Conservation (phyloP, 352 stramenopile species). For the Phytophthora brassicae region DNA sequence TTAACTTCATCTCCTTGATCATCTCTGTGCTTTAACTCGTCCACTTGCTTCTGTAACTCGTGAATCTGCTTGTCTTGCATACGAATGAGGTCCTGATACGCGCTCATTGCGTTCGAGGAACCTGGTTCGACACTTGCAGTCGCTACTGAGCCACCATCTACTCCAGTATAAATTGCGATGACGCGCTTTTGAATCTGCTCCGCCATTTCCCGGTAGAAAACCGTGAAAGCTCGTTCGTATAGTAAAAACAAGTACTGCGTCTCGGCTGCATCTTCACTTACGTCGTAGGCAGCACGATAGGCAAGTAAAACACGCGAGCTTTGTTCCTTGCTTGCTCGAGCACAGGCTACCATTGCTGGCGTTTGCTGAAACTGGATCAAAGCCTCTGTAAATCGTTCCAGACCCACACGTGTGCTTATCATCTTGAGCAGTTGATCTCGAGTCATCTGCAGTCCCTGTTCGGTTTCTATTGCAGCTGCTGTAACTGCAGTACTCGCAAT, state of each 20-base stretch:
- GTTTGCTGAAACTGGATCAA: slow-evolving; percentile 72
- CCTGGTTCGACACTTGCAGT: slow-evolving; percentile 13
- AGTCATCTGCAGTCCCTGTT: slow-evolving; percentile 39
- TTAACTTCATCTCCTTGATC: not conserved
- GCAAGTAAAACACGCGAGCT: slow-evolving; percentile 41
- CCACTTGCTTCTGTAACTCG: slow-evolving; percentile 44
- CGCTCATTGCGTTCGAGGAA: slow-evolving; percentile 34
- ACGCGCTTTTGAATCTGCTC: slow-evolving; percentile 68
- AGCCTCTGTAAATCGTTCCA: slow-evolving; percentile 66
- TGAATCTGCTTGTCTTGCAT: slow-evolving; percentile 80
- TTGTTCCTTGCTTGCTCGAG: slow-evolving; percentile 40
- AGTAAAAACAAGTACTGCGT: slow-evolving; percentile 63
- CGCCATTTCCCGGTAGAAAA: slow-evolving; percentile 46
- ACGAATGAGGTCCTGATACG: slow-evolving; percentile 81
- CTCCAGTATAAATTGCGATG: slow-evolving; percentile 61
- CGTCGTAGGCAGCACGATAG: slow-evolving; percentile 37
- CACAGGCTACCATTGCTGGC: slow-evolving; percentile 46
- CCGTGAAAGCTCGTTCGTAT: slow-evolving; percentile 66
- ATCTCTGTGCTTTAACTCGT: slow-evolving; percentile 16
- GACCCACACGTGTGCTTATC: slow-evolving; percentile 61
- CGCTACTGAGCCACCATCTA: slow-evolving; percentile 20
- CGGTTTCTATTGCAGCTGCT: slow-evolving; percentile 7
- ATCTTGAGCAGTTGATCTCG: slow-evolving; percentile 68
- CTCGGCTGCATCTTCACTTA: slow-evolving; percentile 18
- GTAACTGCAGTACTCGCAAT: slow-evolving; percentile 18